Percentiles rank a stretch among this genome's conserved stretches.
phyloP scores from a whole-genome alignment of 345 rosid genomes.

The Pseudoturritis turrita region DNA sequence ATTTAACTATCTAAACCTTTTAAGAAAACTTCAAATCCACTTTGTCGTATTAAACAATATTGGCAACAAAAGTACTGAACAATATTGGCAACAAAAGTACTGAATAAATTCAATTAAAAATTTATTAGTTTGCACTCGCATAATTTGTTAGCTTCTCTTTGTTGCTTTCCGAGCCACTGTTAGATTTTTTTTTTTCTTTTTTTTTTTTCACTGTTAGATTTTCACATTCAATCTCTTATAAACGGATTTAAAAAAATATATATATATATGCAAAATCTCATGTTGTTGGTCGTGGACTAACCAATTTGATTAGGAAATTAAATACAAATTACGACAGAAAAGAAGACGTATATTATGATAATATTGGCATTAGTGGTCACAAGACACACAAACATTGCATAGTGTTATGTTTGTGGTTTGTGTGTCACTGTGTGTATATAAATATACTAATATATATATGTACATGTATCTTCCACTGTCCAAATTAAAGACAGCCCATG shows the following conservation, averaged over 20 bases:
- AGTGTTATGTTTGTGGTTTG: constrained; percentile 26
- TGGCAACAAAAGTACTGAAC: too few relatives aligned
- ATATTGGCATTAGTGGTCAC: not conserved
- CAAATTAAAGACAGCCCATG: constrained; percentile 10
- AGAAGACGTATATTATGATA: not conserved
- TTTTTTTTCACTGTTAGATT: too few relatives aligned
- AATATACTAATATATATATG: not conserved
- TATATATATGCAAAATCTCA: not conserved
- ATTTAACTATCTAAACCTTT: not conserved
- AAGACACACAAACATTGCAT: constrained; percentile 24
- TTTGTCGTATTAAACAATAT: too few relatives aligned
- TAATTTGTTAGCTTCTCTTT: not conserved
- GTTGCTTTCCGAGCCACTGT: not conserved
- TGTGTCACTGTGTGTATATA: constrained; percentile 1
- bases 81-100: too few relatives aligned
- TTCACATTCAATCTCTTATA: not conserved
- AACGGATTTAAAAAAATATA: not conserved
- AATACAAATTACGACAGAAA: not conserved
- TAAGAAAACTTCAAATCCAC: not conserved
- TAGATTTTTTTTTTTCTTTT: too few relatives aligned
- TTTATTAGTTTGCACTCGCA: too few relatives aligned
- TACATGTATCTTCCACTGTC: constrained; percentile 21
- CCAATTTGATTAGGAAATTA: not conserved
- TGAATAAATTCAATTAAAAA: too few relatives aligned
- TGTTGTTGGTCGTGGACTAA: not conserved